phyloP scores from a whole-genome alignment of 2,329 filamentous ascomycete genomes.

The Magnaporthiopsis incrustans region DNA sequence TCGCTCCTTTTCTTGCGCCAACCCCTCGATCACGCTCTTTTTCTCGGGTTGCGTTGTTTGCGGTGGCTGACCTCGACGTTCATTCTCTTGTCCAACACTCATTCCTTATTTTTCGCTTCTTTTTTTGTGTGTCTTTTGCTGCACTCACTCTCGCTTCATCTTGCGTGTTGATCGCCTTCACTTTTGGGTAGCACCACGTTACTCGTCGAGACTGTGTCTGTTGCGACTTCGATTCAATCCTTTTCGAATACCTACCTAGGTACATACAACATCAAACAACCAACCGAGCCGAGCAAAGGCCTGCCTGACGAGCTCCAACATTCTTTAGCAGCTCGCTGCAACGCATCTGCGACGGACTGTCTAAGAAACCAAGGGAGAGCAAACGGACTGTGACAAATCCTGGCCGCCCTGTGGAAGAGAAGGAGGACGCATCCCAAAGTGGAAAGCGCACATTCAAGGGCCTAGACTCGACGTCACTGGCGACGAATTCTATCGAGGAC shows the following conservation, averaged over 20 bases:
- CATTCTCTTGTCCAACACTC: slow-evolving; percentile 1
- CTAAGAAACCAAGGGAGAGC: too few relatives aligned
- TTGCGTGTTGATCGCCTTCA: slow-evolving; percentile 12
- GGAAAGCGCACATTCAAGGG: too few relatives aligned
- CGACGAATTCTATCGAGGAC: neutral
- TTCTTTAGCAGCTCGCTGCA: too few relatives aligned
- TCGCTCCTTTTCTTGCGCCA: neutral
- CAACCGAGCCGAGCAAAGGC: neutral
- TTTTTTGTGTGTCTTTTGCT: neutral
- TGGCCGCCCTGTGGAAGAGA: too few relatives aligned
- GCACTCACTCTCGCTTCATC: neutral
- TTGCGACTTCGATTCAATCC: neutral
- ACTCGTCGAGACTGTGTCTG: neutral
- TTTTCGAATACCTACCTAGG: neutral
- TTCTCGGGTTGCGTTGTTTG: neutral
- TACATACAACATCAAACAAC: neutral
- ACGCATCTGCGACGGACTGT: too few relatives aligned
- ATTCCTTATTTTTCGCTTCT: neutral
- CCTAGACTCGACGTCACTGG: neutral
- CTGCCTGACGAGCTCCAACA: too few relatives aligned
- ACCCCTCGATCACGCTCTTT: neutral
- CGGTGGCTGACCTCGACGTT: slow-evolving; percentile 3
- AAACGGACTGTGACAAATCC: too few relatives aligned
- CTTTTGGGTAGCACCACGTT: neutral
- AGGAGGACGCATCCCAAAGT: too few relatives aligned